These are phyloP conservation scores for Boletellus ananas DNA, from an alignment of 768 basidiomycete species.

Conservation along the genomic window DNA sequence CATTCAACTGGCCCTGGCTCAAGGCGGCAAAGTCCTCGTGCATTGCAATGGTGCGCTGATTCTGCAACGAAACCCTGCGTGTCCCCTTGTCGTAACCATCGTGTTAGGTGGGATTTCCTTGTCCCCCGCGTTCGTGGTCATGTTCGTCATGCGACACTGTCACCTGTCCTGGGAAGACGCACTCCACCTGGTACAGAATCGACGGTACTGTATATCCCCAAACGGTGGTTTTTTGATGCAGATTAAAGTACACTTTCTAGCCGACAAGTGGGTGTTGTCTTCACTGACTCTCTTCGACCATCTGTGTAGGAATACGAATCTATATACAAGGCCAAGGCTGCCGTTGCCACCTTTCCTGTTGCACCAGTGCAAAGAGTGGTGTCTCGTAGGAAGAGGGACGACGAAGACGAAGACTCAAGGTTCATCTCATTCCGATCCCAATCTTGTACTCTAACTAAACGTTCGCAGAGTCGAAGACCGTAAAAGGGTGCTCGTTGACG, in stretches of 20 bases:
- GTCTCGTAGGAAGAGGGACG: slow-evolving; percentile 63
- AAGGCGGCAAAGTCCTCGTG: slow-evolving; percentile 75
- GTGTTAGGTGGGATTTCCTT: slow-evolving; percentile 76
- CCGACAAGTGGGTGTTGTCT: neutral
- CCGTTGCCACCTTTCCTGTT: slow-evolving; percentile 57
- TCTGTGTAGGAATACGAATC: slow-evolving; percentile 80
- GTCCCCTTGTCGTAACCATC: neutral
- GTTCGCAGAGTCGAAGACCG: slow-evolving; percentile 38
- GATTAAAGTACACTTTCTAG: slow-evolving; percentile 59
- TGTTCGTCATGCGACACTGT: slow-evolving; percentile 89
- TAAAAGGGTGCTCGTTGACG: slow-evolving; percentile 39
- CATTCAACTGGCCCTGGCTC: slow-evolving; percentile 57
- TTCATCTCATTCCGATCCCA: slow-evolving; percentile 9
- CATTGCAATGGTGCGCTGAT: slow-evolving; percentile 75
- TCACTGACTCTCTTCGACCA: slow-evolving; percentile 2
- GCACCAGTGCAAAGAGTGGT: slow-evolving; percentile 40
- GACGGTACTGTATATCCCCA: slow-evolving; percentile 90
- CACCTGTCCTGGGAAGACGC: slow-evolving; percentile 85
- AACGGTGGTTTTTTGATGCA: slow-evolving; percentile 90
- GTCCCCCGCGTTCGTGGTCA: slow-evolving; percentile 85
- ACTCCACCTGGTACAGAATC: slow-evolving; percentile 81
- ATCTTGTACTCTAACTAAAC: neutral
- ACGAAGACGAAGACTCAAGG: slow-evolving; percentile 65
- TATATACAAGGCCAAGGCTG: slow-evolving; percentile 77
- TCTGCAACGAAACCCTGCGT: neutral